Percentiles rank a stretch among this genome's conserved stretches.
Conservation (phyloP, 2,329 filamentous ascomycete genomes). For the Fusarium proliferatum region DNA sequence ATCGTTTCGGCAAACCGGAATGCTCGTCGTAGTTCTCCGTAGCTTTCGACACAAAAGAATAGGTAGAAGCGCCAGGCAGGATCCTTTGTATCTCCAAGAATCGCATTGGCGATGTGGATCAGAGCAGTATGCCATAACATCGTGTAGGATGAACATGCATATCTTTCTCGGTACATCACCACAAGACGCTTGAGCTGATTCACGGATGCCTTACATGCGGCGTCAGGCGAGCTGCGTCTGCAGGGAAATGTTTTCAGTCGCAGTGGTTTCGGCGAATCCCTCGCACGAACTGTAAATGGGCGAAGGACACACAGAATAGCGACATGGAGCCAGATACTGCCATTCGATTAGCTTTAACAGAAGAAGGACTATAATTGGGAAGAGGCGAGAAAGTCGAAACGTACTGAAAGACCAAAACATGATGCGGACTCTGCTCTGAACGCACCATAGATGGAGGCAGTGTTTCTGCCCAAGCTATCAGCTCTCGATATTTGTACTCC, state of each 20-base stretch:
- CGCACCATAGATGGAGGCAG: constrained; percentile 46
- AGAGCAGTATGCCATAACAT: constrained; percentile 56
- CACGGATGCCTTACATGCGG: constrained; percentile 50
- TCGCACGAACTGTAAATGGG: constrained; percentile 29
- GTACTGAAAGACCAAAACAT: constrained; percentile 53
- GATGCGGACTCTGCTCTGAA: constrained; percentile 45
- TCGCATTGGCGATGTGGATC: constrained; percentile 53
- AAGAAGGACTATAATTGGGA: background rate
- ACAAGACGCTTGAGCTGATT: constrained; percentile 54
- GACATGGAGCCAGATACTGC: constrained; percentile 56
- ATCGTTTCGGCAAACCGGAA: constrained; percentile 53
- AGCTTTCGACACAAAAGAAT: constrained; percentile 53
- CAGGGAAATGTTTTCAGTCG: constrained; percentile 47
- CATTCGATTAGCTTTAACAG: background rate
- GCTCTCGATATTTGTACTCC: constrained; percentile 53
- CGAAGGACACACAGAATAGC: constrained; percentile 53
- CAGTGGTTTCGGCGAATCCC: background rate
- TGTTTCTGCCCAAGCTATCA: constrained; percentile 52
- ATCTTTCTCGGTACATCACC: constrained; percentile 49
- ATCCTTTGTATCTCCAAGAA: constrained; percentile 47
- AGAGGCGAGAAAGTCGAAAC: constrained; percentile 12
- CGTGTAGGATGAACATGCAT: constrained; percentile 49
- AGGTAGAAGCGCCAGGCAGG: constrained; percentile 51
- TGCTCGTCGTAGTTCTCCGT: constrained; percentile 49
- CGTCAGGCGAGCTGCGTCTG: constrained; percentile 42